Conservation (phyloP, 2,329 filamentous ascomycete species). For the Ramularia collo-cygni region DNA sequence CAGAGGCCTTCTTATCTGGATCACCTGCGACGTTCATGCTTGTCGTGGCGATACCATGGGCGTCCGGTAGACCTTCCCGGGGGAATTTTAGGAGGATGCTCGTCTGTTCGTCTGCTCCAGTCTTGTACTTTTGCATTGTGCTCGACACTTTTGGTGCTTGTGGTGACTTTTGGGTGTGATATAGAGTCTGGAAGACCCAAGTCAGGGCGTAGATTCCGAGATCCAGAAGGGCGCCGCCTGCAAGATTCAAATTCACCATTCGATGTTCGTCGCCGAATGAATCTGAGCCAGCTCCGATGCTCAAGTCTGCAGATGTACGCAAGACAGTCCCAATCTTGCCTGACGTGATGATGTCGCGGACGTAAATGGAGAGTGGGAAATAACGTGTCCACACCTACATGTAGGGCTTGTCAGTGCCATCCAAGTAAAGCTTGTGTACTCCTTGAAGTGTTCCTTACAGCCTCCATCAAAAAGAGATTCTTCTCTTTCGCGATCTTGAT, state of each 20-base stretch:
- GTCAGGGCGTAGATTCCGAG: constrained; percentile 83
- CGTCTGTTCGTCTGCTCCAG: constrained; percentile 72
- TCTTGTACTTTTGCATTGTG: constrained; percentile 63
- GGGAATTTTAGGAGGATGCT: constrained; percentile 73
- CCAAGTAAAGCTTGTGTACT: constrained; percentile 2
- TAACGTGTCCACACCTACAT: constrained; percentile 71
- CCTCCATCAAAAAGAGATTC: constrained; percentile 68
- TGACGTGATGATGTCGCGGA: constrained; percentile 58
- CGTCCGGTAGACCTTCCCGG: constrained; percentile 46
- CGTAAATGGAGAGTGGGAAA: constrained; percentile 74
- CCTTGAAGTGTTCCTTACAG: constrained; percentile 18
- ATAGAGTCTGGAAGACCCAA: constrained; percentile 85
- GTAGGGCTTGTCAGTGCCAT: too few species aligned
- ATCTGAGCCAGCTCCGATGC: constrained; percentile 46
- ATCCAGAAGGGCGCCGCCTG: constrained; percentile 76
- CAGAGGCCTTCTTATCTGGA: constrained; percentile 53
- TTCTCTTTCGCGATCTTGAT: constrained; percentile 66
- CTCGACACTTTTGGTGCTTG: constrained; percentile 62
- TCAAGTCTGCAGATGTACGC: constrained; percentile 52
- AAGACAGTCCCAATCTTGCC: constrained; percentile 50
- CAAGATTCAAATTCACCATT: constrained; percentile 77
- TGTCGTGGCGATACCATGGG: constrained; percentile 60
- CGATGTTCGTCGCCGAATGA: constrained; percentile 58
- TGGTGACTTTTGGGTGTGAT: constrained; percentile 65
- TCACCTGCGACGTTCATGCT: constrained; percentile 56